phyloP scores from a whole-genome alignment of 495 filamentous ascomycete genomes.

The Xylaria curta region DNA sequence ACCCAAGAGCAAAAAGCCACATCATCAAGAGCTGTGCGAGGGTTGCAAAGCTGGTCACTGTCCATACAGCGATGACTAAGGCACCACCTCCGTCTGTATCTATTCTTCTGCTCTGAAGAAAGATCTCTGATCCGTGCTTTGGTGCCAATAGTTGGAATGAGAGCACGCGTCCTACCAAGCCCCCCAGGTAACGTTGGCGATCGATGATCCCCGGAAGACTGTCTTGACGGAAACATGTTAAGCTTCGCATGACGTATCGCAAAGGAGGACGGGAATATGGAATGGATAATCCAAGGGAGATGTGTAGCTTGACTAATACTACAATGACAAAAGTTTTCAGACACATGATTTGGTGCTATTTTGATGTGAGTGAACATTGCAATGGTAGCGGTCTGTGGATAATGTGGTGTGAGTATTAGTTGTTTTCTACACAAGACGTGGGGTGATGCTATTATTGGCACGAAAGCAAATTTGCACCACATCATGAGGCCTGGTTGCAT shows the following conservation, averaged over 20 bases:
- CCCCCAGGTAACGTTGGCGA: not conserved
- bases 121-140: not conserved
- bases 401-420: not conserved
- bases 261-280: not conserved
- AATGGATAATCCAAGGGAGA: not conserved
- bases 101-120: not conserved
- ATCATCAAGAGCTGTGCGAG: conserved; percentile 52
- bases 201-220: not conserved
- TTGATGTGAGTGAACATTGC: not conserved
- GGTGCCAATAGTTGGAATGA: not conserved
- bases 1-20: conserved; percentile 45
- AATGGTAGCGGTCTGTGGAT: not conserved
- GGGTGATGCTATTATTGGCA: too few species aligned
- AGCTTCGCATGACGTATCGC: not conserved
- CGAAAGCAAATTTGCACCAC: too few species aligned
- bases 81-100: too few species aligned
- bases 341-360: not conserved
- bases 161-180: not conserved
- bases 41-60: conserved; percentile 52
- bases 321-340: not conserved
- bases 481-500: too few species aligned
- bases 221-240: not conserved
- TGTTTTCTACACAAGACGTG: too few species aligned
- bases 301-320: not conserved
- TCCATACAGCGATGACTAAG: not conserved